Evolutionary conservation across 2,329 filamentous ascomycete species (phyloP), one percentile per base, ranked within the genome.

Genomic region (Sordariomycetes sp.): DNA sequence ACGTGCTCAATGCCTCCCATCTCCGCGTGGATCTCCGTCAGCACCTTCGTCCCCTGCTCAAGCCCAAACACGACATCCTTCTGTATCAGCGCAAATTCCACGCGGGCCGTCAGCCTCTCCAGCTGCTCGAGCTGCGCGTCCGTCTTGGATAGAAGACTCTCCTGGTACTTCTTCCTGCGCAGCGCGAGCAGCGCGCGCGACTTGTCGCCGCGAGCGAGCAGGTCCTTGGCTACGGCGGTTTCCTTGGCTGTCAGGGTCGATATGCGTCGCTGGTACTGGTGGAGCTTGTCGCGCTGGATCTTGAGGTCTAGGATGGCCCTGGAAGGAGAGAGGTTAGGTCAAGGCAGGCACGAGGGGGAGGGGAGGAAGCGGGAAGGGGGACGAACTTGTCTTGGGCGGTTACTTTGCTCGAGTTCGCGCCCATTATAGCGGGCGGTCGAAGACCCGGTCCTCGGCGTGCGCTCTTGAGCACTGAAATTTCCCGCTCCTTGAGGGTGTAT

Each of bases 281-380:
- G 91, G 3, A 99, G 85, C 71, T 90, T 95, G 77, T 99, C 94
- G 70, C 94, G 91, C 75, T 97, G 92, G 72, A 84, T 90, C 76
- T 97, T 97, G 75, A 97, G 87, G 74, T 97, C 91, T 66, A 97
- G 86, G 72, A 97, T 96, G 60, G 92, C 92, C 75, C 91, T 96
- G 68, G 45, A 22, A 25, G 39, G 24, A 24, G 53, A 36, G 36
- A 50, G 36, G 48, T 48, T n/a, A 22, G 34, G 52, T 53, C 52
- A 56, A 56, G 42, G 56, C n/a, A n/a, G n/a, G n/a, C n/a, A n/a
- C 58, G 58, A 24, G 32, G 42, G 52, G 57, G 24, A 59, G 57
- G 58, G 52, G 62, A 59, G 53, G 58, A 56, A 53, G 55, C 53
- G 53, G 50, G 59, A 54, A 57, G 35, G 50, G 35, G 52, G 45